Conservation (phyloP, 371 early-diverging fungal species). For the Apophysomyces trapeziformis region DNA sequence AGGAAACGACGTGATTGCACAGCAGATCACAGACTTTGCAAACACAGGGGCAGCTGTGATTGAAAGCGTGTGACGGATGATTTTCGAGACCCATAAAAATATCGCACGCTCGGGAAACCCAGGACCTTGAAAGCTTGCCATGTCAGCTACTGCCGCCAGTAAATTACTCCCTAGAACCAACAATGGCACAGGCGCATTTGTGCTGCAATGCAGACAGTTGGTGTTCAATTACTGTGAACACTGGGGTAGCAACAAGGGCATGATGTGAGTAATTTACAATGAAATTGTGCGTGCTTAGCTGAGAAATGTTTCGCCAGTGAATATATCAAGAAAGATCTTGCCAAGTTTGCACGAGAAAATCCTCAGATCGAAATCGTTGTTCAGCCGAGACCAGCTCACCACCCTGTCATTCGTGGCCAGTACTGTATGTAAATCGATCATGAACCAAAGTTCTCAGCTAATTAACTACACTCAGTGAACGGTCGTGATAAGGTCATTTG, state of each 20-base stretch:
- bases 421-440: constrained; percentile 59
- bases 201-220: constrained; percentile 80
- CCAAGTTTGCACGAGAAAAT: constrained; percentile 70
- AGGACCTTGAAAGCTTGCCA: constrained; percentile 3
- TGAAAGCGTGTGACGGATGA: not conserved
- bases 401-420: constrained; percentile 76
- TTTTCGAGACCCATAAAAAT: not conserved
- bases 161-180: constrained; percentile 51
- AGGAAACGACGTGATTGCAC: no score
- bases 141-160: constrained; percentile 30
- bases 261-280: constrained; percentile 62
- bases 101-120: not conserved
- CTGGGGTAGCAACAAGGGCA: constrained; percentile 81
- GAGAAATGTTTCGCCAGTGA: constrained; percentile 46
- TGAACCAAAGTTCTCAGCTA: not conserved
- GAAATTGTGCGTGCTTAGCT: not conserved
- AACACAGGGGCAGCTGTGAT: no score
- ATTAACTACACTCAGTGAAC: constrained; percentile 52
- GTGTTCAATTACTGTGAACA: constrained; percentile 89
- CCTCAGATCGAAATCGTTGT: constrained; percentile 85
- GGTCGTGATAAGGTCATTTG: constrained; percentile 77
- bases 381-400: constrained; percentile 76
- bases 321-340: constrained; percentile 71
- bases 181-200: constrained; percentile 83
- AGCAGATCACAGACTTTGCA: no score